These are phyloP conservation scores for Aspergillus flavus DNA, from an alignment of 2,329 filamentous ascomycete genomes.

Conservation along the genomic window DNA sequence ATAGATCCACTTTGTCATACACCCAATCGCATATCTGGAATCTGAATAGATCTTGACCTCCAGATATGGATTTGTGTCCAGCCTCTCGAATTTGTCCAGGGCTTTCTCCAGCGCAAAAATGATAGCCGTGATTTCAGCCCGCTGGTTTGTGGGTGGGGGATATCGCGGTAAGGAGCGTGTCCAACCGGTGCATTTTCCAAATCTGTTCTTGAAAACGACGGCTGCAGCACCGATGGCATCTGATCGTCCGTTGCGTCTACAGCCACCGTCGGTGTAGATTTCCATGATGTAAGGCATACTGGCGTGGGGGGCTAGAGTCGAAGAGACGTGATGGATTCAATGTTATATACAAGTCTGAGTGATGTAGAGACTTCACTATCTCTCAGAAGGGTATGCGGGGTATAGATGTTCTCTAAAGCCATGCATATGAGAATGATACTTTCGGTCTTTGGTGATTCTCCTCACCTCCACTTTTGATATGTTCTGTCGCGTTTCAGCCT, in stretches of 20 bases:
- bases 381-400: neutral
- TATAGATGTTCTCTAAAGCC: too few species aligned
- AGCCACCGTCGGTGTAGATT: neutral
- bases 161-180: neutral
- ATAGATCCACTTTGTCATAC: neutral
- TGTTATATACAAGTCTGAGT: neutral
- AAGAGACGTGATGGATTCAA: neutral
- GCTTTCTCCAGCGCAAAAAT: neutral
- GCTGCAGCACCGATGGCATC: neutral
- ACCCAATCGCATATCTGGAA: neutral
- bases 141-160: neutral
- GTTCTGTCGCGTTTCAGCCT: fast-evolving
- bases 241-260: neutral
- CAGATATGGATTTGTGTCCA: neutral
- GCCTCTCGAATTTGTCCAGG: neutral
- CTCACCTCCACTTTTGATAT: neutral
- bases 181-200: neutral
- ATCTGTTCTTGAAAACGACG: neutral
- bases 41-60: neutral
- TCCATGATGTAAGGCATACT: neutral
- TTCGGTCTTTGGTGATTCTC: neutral
- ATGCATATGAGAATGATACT: neutral
- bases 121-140: neutral
- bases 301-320: neutral
- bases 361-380: neutral